Conservation (phyloP, 495 filamentous ascomycete genomes). For the Parmelia sp. region DNA sequence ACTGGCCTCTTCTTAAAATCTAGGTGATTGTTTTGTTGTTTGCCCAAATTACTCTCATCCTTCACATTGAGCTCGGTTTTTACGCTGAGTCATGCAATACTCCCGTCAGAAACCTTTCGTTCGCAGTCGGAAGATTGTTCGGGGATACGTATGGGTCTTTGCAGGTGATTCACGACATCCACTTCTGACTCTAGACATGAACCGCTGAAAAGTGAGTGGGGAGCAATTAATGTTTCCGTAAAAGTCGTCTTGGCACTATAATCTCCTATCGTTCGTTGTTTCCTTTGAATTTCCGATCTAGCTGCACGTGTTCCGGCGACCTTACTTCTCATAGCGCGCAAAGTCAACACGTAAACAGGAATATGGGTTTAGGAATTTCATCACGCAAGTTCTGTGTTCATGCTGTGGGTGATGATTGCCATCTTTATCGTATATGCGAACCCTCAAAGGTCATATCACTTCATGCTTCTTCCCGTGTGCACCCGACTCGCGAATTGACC, state of each 20-base stretch:
- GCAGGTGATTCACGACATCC: neutral
- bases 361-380: neutral
- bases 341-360: neutral
- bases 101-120: neutral
- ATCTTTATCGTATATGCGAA: neutral
- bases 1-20: neutral
- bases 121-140: neutral
- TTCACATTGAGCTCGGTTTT: neutral
- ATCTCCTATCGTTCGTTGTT: neutral
- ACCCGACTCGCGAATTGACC: slow-evolving; percentile 1
- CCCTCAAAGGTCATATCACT: neutral
- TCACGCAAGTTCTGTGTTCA: neutral
- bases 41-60: neutral
- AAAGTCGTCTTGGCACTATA: neutral
- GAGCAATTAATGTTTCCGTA: neutral
- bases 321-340: neutral
- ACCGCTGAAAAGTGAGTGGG: neutral
- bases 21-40: neutral
- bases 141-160: neutral
- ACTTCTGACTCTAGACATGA: neutral
- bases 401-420: neutral
- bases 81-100: neutral
- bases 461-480: slow-evolving; percentile 2
- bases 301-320: slow-evolving; percentile 3
- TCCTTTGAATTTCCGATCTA: slow-evolving; percentile 1